These are phyloP conservation scores for Tritrichomonas musculus DNA, from an alignment of 208 protist species.

Conservation along the genomic window DNA sequence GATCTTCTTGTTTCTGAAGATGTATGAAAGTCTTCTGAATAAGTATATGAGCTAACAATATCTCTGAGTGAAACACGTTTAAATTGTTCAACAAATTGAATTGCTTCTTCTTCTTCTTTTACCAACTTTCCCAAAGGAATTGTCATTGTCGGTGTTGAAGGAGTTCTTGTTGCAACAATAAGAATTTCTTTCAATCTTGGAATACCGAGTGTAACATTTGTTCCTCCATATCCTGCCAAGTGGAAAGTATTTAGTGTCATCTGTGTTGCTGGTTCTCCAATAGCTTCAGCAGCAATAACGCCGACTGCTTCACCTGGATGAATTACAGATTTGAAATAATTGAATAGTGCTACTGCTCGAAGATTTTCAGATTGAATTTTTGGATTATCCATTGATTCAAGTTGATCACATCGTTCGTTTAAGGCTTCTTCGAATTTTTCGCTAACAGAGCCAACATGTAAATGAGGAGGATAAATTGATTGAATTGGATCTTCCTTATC, in stretches of 20 bases:
- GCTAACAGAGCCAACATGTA: background rate
- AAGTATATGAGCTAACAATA: background rate
- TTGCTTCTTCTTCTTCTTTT: background rate
- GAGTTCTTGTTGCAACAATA: slow-evolving; percentile 73
- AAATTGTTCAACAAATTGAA: background rate
- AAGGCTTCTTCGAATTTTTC: background rate
- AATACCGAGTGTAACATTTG: slow-evolving; percentile 55
- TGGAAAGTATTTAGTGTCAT: slow-evolving; percentile 99
- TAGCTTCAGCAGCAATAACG: slow-evolving; percentile 57
- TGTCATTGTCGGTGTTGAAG: slow-evolving; percentile 69
- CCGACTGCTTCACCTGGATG: slow-evolving; percentile 59
- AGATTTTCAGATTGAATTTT: background rate
- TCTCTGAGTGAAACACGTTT: slow-evolving; percentile 23
- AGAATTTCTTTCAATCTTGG: slow-evolving; percentile 86
- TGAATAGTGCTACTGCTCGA: background rate
- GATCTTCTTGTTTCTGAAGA: background rate
- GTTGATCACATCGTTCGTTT: background rate
- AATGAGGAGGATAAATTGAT: background rate
- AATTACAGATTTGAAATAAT: slow-evolving; percentile 37
- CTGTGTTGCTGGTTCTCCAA: slow-evolving; percentile 76
- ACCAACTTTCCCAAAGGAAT: too few species aligned
- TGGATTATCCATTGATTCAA: background rate
- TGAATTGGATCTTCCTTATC: background rate
- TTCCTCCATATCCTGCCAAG: slow-evolving; percentile 93
- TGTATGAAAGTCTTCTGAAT: background rate